Percentiles rank a stretch among this genome's conserved stretches.
Conservation (phyloP, 1,284 basidiomycete genomes). For the Earliella scabrosa region DNA sequence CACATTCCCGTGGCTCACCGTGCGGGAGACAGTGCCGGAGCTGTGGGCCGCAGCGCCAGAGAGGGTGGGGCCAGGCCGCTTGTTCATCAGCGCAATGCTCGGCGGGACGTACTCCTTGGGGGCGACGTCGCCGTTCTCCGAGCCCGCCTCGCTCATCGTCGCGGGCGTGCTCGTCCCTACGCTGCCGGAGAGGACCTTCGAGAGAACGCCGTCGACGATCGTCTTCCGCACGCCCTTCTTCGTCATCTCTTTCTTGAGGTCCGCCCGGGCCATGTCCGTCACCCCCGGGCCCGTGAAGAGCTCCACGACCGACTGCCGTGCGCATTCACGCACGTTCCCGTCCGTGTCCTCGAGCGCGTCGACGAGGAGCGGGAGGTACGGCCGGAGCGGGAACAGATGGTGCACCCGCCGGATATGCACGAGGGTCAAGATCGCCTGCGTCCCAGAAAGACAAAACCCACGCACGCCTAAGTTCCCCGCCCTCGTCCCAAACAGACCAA, state of each 20-base stretch:
- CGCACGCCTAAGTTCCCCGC: slow-evolving; percentile 7
- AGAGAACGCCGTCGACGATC: slow-evolving; percentile 74
- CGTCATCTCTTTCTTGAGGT: slow-evolving; percentile 91
- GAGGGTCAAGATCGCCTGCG: slow-evolving; percentile 66
- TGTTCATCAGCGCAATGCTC: slow-evolving; percentile 63
- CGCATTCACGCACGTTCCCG: slow-evolving; percentile 85
- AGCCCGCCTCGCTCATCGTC: slow-evolving; percentile 53
- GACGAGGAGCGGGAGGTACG: slow-evolving; percentile 83
- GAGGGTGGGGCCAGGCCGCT: slow-evolving; percentile 43
- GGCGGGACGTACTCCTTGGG: slow-evolving; percentile 73
- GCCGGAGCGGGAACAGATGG: slow-evolving; percentile 80
- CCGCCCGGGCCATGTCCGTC: slow-evolving; percentile 85
- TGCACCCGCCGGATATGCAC: slow-evolving; percentile 70
- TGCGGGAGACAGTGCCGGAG: slow-evolving; percentile 41
- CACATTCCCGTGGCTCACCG: slow-evolving; percentile 51
- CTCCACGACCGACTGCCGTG: slow-evolving; percentile 79
- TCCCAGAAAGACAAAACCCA: too few species aligned
- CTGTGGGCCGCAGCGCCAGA: slow-evolving; percentile 10
- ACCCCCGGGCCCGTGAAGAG: slow-evolving; percentile 85
- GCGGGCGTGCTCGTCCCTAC: slow-evolving; percentile 43
- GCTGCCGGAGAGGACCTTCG: slow-evolving; percentile 56
- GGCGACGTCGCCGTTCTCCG: slow-evolving; percentile 58
- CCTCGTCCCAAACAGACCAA: not conserved
- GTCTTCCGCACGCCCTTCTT: slow-evolving; percentile 87
- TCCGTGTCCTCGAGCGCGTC: slow-evolving; percentile 91